Evolutionary conservation across 2,329 filamentous ascomycete genomes (phyloP).

Genomic region (Xylariaceae sp.): DNA sequence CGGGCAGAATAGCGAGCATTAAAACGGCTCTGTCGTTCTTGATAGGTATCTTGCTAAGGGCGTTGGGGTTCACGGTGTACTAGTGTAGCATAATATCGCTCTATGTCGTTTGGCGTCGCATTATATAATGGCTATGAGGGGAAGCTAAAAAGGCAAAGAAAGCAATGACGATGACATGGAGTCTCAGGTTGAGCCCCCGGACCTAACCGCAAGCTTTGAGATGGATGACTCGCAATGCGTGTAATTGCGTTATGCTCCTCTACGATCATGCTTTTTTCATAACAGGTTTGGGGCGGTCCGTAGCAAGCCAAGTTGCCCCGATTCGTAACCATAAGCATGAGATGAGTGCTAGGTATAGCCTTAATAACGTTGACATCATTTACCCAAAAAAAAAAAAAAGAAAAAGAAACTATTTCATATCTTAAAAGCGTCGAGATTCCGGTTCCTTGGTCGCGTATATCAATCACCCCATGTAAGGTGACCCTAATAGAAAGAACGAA

Average conservation of each 20-base stretch:
- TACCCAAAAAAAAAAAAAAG: background rate
- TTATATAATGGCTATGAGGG: slow-evolving; percentile 26
- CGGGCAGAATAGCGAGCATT: slow-evolving; percentile 27
- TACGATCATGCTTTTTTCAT: too few relatives aligned
- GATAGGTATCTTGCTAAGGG: slow-evolving; percentile 18
- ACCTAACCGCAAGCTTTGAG: slow-evolving; percentile 2
- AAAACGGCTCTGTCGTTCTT: slow-evolving; percentile 2
- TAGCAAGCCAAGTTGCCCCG: background rate
- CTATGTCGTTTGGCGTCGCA: slow-evolving; percentile 10
- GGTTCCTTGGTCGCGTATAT: background rate
- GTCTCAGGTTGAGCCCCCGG: slow-evolving; percentile 1
- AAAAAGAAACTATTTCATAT: too few relatives aligned
- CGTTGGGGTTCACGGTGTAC: slow-evolving; percentile 18
- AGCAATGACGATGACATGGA: slow-evolving; percentile 13
- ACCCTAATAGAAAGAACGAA: background rate
- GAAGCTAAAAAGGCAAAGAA: slow-evolving; percentile 16
- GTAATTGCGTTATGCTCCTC: background rate
- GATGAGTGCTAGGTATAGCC: background rate
- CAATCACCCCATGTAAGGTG: background rate
- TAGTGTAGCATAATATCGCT: slow-evolving; percentile 22
- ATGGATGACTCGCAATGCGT: background rate
- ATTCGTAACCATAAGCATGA: background rate
- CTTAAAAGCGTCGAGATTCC: background rate
- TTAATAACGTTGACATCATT: background rate
- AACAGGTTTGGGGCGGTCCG: background rate